Conservation (phyloP, 345 rosid genomes). For the Garcia nutans region DNA sequence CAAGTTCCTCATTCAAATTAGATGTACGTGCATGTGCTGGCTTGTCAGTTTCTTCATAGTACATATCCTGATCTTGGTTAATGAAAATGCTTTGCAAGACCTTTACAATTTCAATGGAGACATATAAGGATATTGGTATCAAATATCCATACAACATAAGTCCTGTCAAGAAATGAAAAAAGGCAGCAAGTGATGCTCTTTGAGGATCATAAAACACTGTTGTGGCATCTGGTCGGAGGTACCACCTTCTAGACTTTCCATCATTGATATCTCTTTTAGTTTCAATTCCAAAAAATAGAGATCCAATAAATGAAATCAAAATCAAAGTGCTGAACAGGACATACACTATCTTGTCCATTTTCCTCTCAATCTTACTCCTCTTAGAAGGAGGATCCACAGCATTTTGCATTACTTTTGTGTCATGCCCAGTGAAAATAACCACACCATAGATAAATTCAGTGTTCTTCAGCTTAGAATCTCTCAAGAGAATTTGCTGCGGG, state of each 20-base stretch:
- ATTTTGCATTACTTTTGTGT: conserved; percentile 95
- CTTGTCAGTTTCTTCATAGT: conserved; percentile 54
- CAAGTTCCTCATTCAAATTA: conserved; percentile 93
- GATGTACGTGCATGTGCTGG: conserved; percentile 87
- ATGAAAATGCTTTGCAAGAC: conserved; percentile 86
- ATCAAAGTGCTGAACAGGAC: conserved; percentile 72
- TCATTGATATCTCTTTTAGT: conserved; percentile 51
- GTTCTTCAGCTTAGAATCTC: conserved; percentile 80
- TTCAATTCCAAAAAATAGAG: conserved; percentile 57
- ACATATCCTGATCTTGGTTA: conserved; percentile 79
- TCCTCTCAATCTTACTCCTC: conserved; percentile 83
- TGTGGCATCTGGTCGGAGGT: conserved; percentile 63
- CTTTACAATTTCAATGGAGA: conserved; percentile 85
- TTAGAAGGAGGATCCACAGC: conserved; percentile 82
- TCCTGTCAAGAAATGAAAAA: conserved; percentile 84
- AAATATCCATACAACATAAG: conserved; percentile 89
- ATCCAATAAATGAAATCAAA: conserved; percentile 63
- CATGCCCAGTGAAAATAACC: conserved; percentile 88
- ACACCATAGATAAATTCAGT: conserved; percentile 67
- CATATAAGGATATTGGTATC: conserved; percentile 86
- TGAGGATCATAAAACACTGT: conserved; percentile 61
- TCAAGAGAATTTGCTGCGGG: conserved; percentile 69
- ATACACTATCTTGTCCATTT: conserved; percentile 86
- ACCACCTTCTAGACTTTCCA: conserved; percentile 66
- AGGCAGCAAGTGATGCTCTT: conserved; percentile 54